Conservation (phyloP, 2,329 filamentous ascomycete genomes). For the Thielaviopsis musarum region DNA sequence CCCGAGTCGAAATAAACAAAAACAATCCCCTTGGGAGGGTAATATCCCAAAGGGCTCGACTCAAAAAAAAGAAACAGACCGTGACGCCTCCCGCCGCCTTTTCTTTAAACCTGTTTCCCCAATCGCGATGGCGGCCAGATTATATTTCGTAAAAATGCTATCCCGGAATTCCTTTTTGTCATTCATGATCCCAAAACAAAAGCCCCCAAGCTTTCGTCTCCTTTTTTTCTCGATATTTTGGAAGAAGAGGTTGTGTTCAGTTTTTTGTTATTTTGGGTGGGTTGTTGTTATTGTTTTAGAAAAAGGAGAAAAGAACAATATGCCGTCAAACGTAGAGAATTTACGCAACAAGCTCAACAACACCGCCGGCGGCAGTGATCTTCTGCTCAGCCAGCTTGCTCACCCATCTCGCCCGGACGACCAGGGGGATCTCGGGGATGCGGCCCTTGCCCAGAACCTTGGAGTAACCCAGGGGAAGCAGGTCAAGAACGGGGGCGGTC, state of each 20-base stretch:
- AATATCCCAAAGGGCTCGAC: not conserved
- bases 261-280: slow-evolving; percentile 13
- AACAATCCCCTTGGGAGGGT: not conserved
- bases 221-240: not conserved
- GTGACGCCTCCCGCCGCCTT: not conserved
- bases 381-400: slow-evolving; percentile 94
- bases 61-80: slow-evolving; percentile 1
- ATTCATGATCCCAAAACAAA: slow-evolving; percentile 7
- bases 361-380: slow-evolving; percentile 95
- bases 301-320: slow-evolving; percentile 11
- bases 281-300: slow-evolving; percentile 11
- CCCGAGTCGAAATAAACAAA: not conserved
- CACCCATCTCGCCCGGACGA: slow-evolving; percentile 91
- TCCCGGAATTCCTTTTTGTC: slow-evolving; percentile 5
- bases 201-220: not conserved
- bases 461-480: slow-evolving; percentile 91
- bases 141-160: not conserved
- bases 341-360: slow-evolving; percentile 86
- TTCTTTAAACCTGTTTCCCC: not conserved
- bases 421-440: slow-evolving; percentile 78
- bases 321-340: slow-evolving; percentile 13
- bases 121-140: not conserved
- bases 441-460: slow-evolving; percentile 98
- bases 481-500: slow-evolving; percentile 93
- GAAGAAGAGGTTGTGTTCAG: slow-evolving; percentile 9